Percentiles rank a stretch among this genome's conserved stretches.
Evolutionary conservation across 108 stramenopile genomes (phyloP).

Genomic region (Cylindrotheca fusiformis): DNA sequence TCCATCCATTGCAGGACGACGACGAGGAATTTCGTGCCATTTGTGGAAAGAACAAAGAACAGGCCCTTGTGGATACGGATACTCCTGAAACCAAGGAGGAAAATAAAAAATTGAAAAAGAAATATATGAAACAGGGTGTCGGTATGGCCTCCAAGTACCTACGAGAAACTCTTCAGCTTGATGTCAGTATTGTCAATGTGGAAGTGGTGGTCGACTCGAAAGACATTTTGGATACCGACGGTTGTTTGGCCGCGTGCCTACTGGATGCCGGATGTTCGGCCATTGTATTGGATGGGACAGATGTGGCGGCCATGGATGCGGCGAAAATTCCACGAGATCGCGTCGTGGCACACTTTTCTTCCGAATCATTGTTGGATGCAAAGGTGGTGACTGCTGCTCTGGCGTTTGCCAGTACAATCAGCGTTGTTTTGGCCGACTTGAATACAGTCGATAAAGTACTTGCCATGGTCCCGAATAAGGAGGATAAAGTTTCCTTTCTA

Average conservation of each 20-base stretch:
- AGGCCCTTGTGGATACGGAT: constrained; percentile 32
- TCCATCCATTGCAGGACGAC: too few species aligned
- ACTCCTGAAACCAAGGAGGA: constrained; percentile 29
- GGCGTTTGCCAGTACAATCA: constrained; percentile 22
- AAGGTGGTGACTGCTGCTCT: constrained; percentile 15
- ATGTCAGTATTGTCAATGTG: constrained; percentile 73
- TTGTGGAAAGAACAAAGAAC: constrained; percentile 48
- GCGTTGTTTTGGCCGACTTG: constrained; percentile 14
- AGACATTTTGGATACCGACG: constrained; percentile 57
- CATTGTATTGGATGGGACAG: constrained; percentile 54
- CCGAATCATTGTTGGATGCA: neutral
- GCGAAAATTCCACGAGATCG: constrained; percentile 69
- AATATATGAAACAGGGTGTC: constrained; percentile 77
- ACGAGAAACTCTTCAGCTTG: constrained; percentile 46
- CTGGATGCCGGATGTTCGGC: constrained; percentile 77
- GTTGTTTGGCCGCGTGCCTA: constrained; percentile 68
- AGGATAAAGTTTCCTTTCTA: constrained; percentile 31
- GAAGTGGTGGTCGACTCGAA: constrained; percentile 49
- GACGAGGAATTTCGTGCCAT: constrained; percentile 42
- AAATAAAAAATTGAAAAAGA: constrained; percentile 63
- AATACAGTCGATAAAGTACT: constrained; percentile 15
- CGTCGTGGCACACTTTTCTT: constrained; percentile 53
- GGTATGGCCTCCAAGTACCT: constrained; percentile 65
- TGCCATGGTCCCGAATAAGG: constrained; percentile 19
- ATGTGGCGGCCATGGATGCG: constrained; percentile 56